A percentile compares a stretch with the other conserved stretches of the same genome.
phyloP scores from a whole-genome alignment of 2,329 filamentous ascomycete genomes.

The Botrytis galanthina region DNA sequence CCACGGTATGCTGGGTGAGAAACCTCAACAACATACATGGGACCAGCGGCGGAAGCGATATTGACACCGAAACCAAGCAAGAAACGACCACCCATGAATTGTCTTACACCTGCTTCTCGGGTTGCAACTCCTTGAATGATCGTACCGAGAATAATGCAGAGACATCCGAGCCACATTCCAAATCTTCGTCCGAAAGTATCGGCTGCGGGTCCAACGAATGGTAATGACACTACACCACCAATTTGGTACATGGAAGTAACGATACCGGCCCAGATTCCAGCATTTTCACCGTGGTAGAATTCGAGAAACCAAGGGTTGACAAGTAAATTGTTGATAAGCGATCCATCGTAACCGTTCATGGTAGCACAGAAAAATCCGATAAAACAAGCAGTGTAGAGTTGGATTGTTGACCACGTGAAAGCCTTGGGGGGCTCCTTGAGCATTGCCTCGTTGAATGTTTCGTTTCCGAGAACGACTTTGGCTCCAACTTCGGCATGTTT shows the following conservation, averaged over 20 bases:
- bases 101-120: constrained; percentile 36
- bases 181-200: constrained; percentile 48
- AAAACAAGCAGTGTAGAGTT: constrained; percentile 47
- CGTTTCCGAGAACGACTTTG: constrained; percentile 50
- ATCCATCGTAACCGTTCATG: constrained; percentile 54
- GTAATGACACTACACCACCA: constrained; percentile 48
- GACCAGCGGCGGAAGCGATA: constrained; percentile 47
- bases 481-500: constrained; percentile 37
- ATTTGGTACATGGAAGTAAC: constrained; percentile 53
- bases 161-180: constrained; percentile 49
- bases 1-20: constrained; percentile 48
- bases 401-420: constrained; percentile 42
- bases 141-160: constrained; percentile 46
- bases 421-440: constrained; percentile 50
- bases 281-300: constrained; percentile 44
- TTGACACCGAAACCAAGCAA: constrained; percentile 57
- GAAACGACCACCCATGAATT: constrained; percentile 58
- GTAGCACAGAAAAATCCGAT: constrained; percentile 50
- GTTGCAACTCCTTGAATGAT: constrained; percentile 46
- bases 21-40: constrained; percentile 49
- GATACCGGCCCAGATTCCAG: constrained; percentile 49
- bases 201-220: constrained; percentile 47
- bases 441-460: constrained; percentile 55
- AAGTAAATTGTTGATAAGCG: constrained; percentile 49
- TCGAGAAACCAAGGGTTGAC: constrained; percentile 44